phyloP scores from a whole-genome alignment of 176 grass and related monocot species.

The Puya raimondii region DNA sequence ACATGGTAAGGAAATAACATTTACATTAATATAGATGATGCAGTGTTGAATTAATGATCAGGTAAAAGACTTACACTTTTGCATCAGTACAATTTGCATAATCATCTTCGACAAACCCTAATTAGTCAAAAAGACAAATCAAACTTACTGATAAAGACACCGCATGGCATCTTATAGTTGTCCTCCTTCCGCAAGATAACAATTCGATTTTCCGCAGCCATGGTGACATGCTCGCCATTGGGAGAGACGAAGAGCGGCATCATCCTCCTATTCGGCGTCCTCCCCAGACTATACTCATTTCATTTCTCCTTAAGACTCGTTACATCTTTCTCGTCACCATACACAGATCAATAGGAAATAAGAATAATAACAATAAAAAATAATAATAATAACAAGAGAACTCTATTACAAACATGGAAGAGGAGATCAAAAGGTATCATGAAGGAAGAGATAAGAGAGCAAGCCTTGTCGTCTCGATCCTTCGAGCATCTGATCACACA shows the following conservation, averaged over 20 bases:
- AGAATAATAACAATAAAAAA: conserved; percentile 3
- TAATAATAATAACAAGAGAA: neutral
- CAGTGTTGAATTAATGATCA: neutral
- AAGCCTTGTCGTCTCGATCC: conserved; percentile 27
- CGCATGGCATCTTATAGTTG: conserved; percentile 50
- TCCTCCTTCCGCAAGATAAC: conserved; percentile 47
- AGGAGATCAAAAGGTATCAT: conserved; percentile 24
- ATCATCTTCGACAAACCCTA: too few relatives aligned
- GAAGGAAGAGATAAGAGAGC: conserved; percentile 65
- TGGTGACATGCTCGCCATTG: conserved; percentile 49
- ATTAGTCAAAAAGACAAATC: conserved; percentile 6
- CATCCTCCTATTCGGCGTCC: conserved; percentile 21
- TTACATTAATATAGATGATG: too few relatives aligned
- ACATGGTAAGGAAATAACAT: too few relatives aligned
- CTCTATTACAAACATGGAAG: neutral
- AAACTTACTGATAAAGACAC: conserved; percentile 56
- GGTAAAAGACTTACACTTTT: conserved; percentile 48
- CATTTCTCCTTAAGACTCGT: conserved; percentile 58
- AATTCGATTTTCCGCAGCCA: conserved; percentile 42
- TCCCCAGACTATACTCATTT: conserved; percentile 27
- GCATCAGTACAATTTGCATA: too few relatives aligned
- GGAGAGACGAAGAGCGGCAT: conserved; percentile 39
- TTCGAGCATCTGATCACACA: conserved; percentile 19
- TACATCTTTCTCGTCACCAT: conserved; percentile 38
- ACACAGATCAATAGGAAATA: neutral